Evolutionary conservation across 169 alveolate species (phyloP), one percentile per base, ranked within the genome.

Genomic region (Plasmodium gaboni): DNA sequence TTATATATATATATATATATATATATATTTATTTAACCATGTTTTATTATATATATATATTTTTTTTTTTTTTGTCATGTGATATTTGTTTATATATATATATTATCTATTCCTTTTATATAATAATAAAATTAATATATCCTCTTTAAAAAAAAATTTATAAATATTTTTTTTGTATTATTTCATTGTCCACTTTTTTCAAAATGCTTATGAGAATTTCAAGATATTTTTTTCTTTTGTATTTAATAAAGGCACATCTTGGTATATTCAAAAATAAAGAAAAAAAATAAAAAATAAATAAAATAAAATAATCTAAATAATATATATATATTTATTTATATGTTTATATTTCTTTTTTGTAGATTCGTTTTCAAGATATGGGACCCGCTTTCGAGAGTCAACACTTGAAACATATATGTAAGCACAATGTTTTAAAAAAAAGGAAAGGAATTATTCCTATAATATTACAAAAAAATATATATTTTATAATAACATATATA

Each of bases 181-280:
- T 32, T 4, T 7, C 44, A 32, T 32, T 32, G 44, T 32, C 7
- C 8, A 32, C 44, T 32, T 32, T 7, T 7, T 24, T 19, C 88
- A 76, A 76, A 38, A 76, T 76, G 88, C 50, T 64, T 61, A 76
- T 67, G 22, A 76, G 17, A 3, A 76, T 48, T 48, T 64, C 65
- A 13, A 76, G 50, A 24, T 76, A 67, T 57, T 44, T 76, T 76
- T 64, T 76, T 42, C 65, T 76, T 32, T 64, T 76, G 50, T 76
- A 44, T 67, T 44, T 76, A 48, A 63, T 76, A 38, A 76, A 38
- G 42, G 32, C 88, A 22, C 74, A 51, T 74, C 55, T 76, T 26
- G 24, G 88, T 76, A 76, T 46, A 32, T 26, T 17, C 12, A 63
- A 76, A 46, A 63, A 48, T 69, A 12, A 17, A 2, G 44, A 4